A percentile compares a stretch with the other conserved stretches of the same genome.
phyloP scores from a whole-genome alignment of 805 yeast species.

The Wickerhamomyces pijperi region DNA sequence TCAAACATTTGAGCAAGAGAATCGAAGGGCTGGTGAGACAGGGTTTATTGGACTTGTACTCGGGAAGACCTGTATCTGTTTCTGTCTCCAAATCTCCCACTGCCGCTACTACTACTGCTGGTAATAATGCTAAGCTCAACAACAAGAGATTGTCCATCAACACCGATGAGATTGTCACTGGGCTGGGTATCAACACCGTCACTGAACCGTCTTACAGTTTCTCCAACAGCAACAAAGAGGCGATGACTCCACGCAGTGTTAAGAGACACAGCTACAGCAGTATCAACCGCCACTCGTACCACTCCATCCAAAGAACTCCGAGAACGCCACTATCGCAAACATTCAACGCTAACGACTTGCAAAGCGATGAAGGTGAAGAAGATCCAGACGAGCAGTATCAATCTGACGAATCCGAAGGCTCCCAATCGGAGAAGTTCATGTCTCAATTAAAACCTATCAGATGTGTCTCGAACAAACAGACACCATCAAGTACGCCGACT shows the following conservation, averaged over 20 bases:
- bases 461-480: constrained; percentile 7
- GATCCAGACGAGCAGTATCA: neutral
- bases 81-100: too few relatives aligned
- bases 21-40: constrained; percentile 6
- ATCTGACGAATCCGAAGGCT: neutral
- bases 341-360: neutral
- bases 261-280: neutral
- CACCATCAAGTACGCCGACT: too few relatives aligned
- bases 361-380: neutral
- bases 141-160: neutral
- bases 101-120: neutral
- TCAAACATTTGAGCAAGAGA: constrained; percentile 20
- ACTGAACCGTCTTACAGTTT: too few relatives aligned
- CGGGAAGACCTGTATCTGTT: too few relatives aligned
- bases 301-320: neutral
- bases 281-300: neutral
- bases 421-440: neutral
- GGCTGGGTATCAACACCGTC: neutral
- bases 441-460: constrained; percentile 10
- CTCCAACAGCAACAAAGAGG: too few relatives aligned
- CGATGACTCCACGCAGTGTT: neutral
- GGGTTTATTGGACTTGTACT: constrained; percentile 1
- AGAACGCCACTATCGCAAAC: neutral
- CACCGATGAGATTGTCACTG: neutral
- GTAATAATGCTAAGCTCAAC: neutral